Base-by-base conservation (phyloP, 352 stramenopile species). In the Phytopythium mirpurense region DNA sequence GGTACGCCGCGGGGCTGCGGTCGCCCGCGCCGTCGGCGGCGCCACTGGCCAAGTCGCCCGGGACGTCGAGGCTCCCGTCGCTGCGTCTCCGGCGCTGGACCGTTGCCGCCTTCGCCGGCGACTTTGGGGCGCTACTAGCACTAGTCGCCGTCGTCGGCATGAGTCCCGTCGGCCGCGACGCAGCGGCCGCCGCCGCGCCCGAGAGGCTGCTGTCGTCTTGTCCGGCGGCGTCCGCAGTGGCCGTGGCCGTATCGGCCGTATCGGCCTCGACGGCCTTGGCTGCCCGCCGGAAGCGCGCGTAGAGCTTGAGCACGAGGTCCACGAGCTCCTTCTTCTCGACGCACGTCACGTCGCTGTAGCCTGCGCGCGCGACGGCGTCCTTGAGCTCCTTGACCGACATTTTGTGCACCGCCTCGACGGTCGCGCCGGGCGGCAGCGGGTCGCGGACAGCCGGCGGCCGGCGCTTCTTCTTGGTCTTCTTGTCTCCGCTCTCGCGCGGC, bases 351-450 rank as follows among this genome's bases (percentile, higher is more conserved):
- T 90, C 77, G 26, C 76, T 81, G 41, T 89, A 89, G 9, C 82
- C 81, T 1, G 76, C 81, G 19, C 79, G 73, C 21, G 78, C 72
- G 23, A 91, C 81, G 21, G 73, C 81, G 43, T 77, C 62, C 53
- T 92, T 94, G n/a, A 94, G 67, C 45, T 92, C 73, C 52, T 86
- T 90, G 24, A 92, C 63, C 15, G 70, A 68, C 78, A 91, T 91
- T 51, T 74, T 71, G 44, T 83, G 74, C 24, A 94, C 69, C 1
- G 63, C 56, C 51, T 92, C 83, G 47, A 87, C 64, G 3, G 76
- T 86, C 10, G 78, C 53, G 15, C 71, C 70, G 0, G 68, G 55
- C 23, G 68, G 54, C 4, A 90, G 67, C n/a, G 83, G 79, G 31
- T 91, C 85, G 62, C 87, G 85, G 46, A 82, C 83, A 1, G 67